Base-by-base conservation (phyloP, 2,329 filamentous ascomycete species). In the Fusarium cicatricum region DNA sequence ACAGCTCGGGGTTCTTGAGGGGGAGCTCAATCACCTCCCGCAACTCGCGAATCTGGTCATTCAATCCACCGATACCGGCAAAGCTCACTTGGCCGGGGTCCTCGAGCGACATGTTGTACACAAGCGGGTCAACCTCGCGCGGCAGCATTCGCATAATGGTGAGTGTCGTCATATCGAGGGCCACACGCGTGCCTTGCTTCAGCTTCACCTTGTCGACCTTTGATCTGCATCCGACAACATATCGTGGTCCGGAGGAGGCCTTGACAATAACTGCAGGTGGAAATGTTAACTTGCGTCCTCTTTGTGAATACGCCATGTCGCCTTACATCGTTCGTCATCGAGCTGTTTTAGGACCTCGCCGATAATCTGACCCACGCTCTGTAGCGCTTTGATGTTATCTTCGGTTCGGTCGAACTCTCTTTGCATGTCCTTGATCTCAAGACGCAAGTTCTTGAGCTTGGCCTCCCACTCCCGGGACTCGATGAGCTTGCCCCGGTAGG, bases 131-230 rank as follows among this genome's bases (percentile, higher is more conserved):
- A 73, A 99, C 96, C 81, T 99, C 95, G 75, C 95, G 90, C 56
- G 95, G 96, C 40, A 99, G 84, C 95, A 99, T 99, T 72, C 95
- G 91, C 95, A 99, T 99, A 78, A 99, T 99, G 58, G 95, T 99
- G 67, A 99, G 90, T 16, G 95, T 99, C 45, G 95, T 99, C 95
- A 99, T 99, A 73, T 99, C 95, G 56, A 99, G 88, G 29, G 95
- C 94, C 50, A 99, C 95, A 72, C 95, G 91, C 23, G 94, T 97
- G 70, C 96, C 96, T 79, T 99, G 95, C 85, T 98, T 99, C 74
- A 99, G 82, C 83, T 97, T 98, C 60, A 83, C 81, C 81, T 96
- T 97, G 82, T 99, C 95, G 72, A 99, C 95, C 79, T 99, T 99
- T 60, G 93, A 97, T 71, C 95, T 89, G 82, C 95, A 99, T 55